phyloP scores from a whole-genome alignment of 495 filamentous ascomycete species.

The Tuber microsphaerosporum region DNA sequence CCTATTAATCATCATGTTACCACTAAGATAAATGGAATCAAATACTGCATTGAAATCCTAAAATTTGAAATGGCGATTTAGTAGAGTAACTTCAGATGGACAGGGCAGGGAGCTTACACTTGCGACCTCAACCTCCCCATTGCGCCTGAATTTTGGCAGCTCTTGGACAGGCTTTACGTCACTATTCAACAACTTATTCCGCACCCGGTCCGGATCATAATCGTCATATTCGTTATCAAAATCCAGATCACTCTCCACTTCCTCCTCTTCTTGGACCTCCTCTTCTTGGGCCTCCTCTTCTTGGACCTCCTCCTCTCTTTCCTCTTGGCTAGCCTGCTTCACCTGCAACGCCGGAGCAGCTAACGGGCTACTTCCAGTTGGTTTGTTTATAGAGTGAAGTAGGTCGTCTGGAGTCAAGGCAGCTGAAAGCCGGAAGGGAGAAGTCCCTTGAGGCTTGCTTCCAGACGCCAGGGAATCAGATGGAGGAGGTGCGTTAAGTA shows the following conservation, averaged over 20 bases:
- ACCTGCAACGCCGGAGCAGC: slow-evolving; percentile 22
- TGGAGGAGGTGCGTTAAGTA: slow-evolving; percentile 8
- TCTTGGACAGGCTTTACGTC: slow-evolving; percentile 31
- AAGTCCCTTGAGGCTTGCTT: background rate
- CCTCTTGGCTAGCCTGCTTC: slow-evolving; percentile 41
- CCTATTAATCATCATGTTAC: slow-evolving; percentile 93
- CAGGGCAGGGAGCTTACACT: slow-evolving; percentile 41
- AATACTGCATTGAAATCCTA: slow-evolving; percentile 60
- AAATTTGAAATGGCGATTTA: slow-evolving; percentile 44
- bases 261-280: slow-evolving; percentile 49
- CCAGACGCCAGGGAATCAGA: background rate
- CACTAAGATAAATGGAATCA: slow-evolving; percentile 80
- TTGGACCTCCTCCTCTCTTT: slow-evolving; percentile 43
- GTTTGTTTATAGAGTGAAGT: slow-evolving; percentile 8
- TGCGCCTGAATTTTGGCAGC: slow-evolving; percentile 33
- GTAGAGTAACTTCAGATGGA: slow-evolving; percentile 18
- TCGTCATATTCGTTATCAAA: slow-evolving; percentile 45
- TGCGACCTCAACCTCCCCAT: slow-evolving; percentile 44
- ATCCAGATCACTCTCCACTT: slow-evolving; percentile 47
- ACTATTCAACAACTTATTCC: slow-evolving; percentile 49
- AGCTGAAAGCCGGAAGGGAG: slow-evolving; percentile 6
- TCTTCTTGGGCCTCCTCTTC: slow-evolving; percentile 53
- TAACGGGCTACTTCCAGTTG: slow-evolving; percentile 30
- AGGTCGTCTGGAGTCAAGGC: slow-evolving; percentile 3
- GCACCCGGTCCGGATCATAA: slow-evolving; percentile 57